Percentiles rank a stretch among this genome's conserved stretches.
Conservation (phyloP, 352 stramenopile species). For the Pythium dissotocum region DNA sequence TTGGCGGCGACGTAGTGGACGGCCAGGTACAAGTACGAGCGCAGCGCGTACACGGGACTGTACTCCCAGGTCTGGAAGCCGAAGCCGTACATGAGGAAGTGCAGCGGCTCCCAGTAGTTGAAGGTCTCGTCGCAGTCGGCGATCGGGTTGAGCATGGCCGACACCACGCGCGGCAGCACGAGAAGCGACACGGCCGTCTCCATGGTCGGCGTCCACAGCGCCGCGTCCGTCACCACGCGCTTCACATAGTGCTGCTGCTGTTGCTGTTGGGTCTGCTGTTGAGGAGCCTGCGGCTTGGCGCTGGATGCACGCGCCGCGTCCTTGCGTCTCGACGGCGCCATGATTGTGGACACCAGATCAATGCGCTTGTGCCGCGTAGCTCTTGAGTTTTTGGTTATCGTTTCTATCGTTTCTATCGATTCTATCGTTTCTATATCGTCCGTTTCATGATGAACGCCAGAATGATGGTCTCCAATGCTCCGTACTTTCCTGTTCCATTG, state of each 20-base stretch:
- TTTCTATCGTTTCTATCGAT: neutral
- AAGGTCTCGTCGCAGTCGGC: slow-evolving; percentile 99
- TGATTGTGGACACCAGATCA: neutral
- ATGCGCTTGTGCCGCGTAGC: neutral
- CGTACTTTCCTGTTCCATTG: neutral
- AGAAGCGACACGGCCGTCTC: slow-evolving; percentile 69
- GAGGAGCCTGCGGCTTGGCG: neutral
- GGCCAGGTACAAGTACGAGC: slow-evolving; percentile 94
- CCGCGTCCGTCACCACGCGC: slow-evolving; percentile 21
- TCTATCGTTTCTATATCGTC: neutral
- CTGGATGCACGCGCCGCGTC: neutral
- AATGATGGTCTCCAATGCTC: neutral
- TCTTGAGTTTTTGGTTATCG: neutral
- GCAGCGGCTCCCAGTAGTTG: slow-evolving; percentile 99
- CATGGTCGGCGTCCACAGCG: slow-evolving; percentile 56
- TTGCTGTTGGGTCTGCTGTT: neutral
- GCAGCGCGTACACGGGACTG: slow-evolving; percentile 92
- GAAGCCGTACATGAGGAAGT: slow-evolving; percentile 94
- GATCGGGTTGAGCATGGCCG: slow-evolving; percentile 79
- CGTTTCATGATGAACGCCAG: neutral
- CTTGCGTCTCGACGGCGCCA: slow-evolving; percentile 1
- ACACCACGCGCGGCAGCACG: slow-evolving; percentile 55
- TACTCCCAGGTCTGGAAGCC: slow-evolving; percentile 93
- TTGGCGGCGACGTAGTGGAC: slow-evolving; percentile 58
- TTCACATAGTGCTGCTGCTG: neutral